phyloP scores from a whole-genome alignment of 1,284 basidiomycete species.

The Trametes hirsuta region DNA sequence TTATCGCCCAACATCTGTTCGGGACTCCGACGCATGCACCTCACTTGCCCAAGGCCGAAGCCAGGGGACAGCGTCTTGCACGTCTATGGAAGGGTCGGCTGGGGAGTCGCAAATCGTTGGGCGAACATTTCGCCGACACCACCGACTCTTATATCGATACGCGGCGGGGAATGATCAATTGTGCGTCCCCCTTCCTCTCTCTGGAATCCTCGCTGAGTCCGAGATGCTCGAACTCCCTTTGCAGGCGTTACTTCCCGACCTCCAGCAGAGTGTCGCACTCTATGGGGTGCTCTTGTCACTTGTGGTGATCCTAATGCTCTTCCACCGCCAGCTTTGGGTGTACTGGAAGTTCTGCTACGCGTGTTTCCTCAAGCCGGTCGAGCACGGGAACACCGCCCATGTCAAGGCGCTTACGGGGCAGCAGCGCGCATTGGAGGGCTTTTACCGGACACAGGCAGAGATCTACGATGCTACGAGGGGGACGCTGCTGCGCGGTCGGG shows the following conservation, averaged over 20 bases:
- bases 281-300: constrained; percentile 8
- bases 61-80: constrained; percentile 2
- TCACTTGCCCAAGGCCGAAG: neutral
- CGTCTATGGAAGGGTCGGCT: constrained; percentile 12
- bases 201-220: neutral
- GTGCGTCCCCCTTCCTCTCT: neutral
- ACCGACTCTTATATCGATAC: constrained; percentile 5
- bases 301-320: neutral
- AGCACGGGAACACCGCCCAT: constrained; percentile 15
- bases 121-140: constrained; percentile 1
- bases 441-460: constrained; percentile 26
- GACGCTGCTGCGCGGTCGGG: constrained; percentile 21
- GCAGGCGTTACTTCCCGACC: neutral
- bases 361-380: constrained; percentile 27
- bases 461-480: constrained; percentile 25
- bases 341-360: constrained; percentile 27
- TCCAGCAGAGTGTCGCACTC: constrained; percentile 3
- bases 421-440: constrained; percentile 26
- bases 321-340: constrained; percentile 7
- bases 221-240: constrained; percentile 10
- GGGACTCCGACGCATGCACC: constrained; percentile 15
- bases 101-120: neutral
- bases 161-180: neutral
- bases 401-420: constrained; percentile 19
- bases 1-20: constrained; percentile 1